phyloP scores from a whole-genome alignment of 2,329 filamentous ascomycete genomes.

The Harringtonia aguacate region DNA sequence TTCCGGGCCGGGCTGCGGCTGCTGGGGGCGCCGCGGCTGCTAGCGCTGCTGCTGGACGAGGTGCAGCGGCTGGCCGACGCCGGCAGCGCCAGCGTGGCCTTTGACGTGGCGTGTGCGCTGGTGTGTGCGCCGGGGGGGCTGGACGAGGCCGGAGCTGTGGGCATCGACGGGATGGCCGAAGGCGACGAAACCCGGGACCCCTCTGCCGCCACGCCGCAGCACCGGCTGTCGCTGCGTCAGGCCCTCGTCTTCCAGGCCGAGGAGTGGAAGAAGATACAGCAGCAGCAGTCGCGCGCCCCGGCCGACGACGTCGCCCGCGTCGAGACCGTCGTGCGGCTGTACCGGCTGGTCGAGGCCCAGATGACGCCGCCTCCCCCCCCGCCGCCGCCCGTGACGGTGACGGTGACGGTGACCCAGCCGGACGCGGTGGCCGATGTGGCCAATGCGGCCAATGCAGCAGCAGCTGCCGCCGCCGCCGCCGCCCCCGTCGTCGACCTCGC shows the following conservation, averaged over 20 bases:
- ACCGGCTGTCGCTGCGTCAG: slow-evolving; percentile 46
- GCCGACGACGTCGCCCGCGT: slow-evolving; percentile 38
- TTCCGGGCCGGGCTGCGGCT: slow-evolving; percentile 50
- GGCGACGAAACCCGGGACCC: slow-evolving; percentile 20
- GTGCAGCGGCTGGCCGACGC: slow-evolving; percentile 49
- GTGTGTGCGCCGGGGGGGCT: slow-evolving; percentile 63
- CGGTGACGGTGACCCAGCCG: no score
- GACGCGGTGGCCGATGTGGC: slow-evolving; percentile 1
- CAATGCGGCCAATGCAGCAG: neutral
- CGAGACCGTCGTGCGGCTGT: slow-evolving; percentile 51
- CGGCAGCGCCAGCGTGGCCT: slow-evolving; percentile 47
- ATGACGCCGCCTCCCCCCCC: slow-evolving; percentile 26
- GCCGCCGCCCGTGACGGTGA: no score
- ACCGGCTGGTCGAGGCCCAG: slow-evolving; percentile 56
- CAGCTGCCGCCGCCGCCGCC: neutral
- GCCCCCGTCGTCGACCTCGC: neutral
- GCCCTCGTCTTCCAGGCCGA: slow-evolving; percentile 48
- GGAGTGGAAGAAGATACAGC: slow-evolving; percentile 44
- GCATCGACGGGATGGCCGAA: no score
- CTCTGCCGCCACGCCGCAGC: slow-evolving; percentile 28
- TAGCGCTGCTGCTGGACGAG: slow-evolving; percentile 57
- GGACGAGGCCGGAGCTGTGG: no score
- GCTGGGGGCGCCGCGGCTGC: slow-evolving; percentile 48
- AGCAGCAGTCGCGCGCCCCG: slow-evolving; percentile 17
- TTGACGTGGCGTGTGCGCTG: slow-evolving; percentile 60